Evolutionary conservation across 2,329 filamentous ascomycete genomes (phyloP), one percentile per base, ranked within the genome.

Genomic region (Exophiala sideris): DNA sequence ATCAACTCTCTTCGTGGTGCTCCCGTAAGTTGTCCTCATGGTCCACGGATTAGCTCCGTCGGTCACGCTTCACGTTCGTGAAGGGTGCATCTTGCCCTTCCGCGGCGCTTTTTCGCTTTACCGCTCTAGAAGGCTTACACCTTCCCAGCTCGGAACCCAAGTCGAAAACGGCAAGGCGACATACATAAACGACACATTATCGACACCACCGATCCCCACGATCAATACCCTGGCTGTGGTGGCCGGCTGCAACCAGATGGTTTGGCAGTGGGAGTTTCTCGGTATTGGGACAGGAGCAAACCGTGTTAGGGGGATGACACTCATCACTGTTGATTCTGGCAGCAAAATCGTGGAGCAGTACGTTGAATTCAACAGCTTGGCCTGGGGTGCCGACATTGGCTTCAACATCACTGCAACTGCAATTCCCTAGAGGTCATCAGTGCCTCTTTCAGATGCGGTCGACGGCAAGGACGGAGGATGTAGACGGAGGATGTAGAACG

Each of bases 351-450:
- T n/a, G 18, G 38, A 57, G 18, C 50, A 57, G 32, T 50, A 54
- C 34, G 54, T 54, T 39, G 50, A 53, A 21, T 57, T 57, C 50
- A 57, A 57, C 29, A 44, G 42, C 14, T 29, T 56, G 52, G 53
- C 50, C 12, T 57, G 54, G 54, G 54, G 44, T 34, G 18, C 14
- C 12, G 33, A 57, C 34, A 53, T 35, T 36, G 50, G 45, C 11
- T 57, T 49, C 50, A 57, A 20, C 18, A 35, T 57, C 38, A 54
- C 44, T 11, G 45, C 54, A 11, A 36, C 54, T 14, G 18, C 54
- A 3, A 5, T 29, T 5, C 24, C 24, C 7, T 29, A 29, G 24
- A 8, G 5, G 24, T 29, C 24, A 8, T 29, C 7, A 8, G 7
- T 29, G 24, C 24, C 24, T 8, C 5, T 29, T 29, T 29, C 24